Base-by-base conservation (phyloP, 805 yeast genomes). In the Huiozyma naganishii region DNA sequence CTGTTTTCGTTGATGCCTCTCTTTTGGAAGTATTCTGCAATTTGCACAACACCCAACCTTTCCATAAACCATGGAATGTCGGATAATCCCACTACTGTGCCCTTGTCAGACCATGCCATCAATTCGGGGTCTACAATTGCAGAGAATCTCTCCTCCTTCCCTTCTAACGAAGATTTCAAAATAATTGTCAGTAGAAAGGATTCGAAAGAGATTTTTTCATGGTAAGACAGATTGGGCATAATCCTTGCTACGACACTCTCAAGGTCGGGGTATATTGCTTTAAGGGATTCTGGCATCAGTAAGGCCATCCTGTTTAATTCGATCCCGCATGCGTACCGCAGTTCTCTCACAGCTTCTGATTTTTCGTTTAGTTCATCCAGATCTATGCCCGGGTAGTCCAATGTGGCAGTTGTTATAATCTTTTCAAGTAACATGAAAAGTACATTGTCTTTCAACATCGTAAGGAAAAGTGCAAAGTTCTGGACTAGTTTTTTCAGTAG, bases 21-120 rank as follows among this genome's bases (percentile, higher is more conserved):
- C 6, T 76, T 74, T 48, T 81, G 80, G 64, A 94, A 92, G 58
- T 92, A 92, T 46, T 83, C 83, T 0, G 97, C 95, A 56, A 92
- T 94, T 58, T 80, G 79, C 3, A 88, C 97, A 44, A 92, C 86
- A 2, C 98, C 98, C 41, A 94, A 73, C 54, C 97, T 74, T 64
- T 89, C 97, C 97, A 92, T 90, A 54, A 92, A 92, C 97, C 97
- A 92, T 48, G 87, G 95, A 38, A 94, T 70, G 57, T 90, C 95
- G 56, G 80, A 69, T 29, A 92, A 67, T 0, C 97, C 97, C 57
- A 87, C 87, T 49, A 86, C 88, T 0, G 97, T 90, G 8, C 77
- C 80, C 17, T 88, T 90, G 39, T 89, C 88, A 0, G 90, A 80
- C 99, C 99, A 92, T 0, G 95, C 89, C 9, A 74, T 66, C 40